Conservation (phyloP, 2,329 filamentous ascomycete genomes). For the Didymosphaeria variabile region DNA sequence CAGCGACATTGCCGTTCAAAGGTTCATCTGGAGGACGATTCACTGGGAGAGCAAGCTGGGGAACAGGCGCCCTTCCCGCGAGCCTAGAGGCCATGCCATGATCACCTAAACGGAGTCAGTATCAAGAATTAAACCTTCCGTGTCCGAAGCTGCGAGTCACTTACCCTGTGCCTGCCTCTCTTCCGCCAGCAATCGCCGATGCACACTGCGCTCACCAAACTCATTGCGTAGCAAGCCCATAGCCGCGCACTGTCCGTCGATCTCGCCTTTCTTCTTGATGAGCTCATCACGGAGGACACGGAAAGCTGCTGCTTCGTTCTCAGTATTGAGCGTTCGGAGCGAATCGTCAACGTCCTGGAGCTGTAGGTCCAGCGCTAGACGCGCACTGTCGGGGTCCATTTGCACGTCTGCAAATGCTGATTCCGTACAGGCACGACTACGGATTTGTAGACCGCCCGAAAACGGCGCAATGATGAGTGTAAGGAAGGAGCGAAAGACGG, state of each 20-base stretch:
- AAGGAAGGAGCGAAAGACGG: background rate
- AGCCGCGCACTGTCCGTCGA: slow-evolving; percentile 19
- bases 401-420: no score
- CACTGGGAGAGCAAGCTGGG: background rate
- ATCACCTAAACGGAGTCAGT: slow-evolving; percentile 12
- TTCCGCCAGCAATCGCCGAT: slow-evolving; percentile 18
- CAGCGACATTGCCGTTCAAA: background rate
- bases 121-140: no score
- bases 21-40: background rate
- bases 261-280: slow-evolving; percentile 14
- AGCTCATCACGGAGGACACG: slow-evolving; percentile 17
- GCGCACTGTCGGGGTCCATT: slow-evolving; percentile 22
- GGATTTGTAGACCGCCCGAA: background rate
- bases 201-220: slow-evolving; percentile 11
- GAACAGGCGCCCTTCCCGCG: slow-evolving; percentile 14
- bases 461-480: background rate
- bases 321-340: slow-evolving; percentile 10
- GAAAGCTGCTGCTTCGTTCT: slow-evolving; percentile 14
- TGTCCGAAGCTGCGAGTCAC: no score
- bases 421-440: no score
- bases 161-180: slow-evolving; percentile 21
- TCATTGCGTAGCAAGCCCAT: slow-evolving; percentile 20
- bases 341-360: slow-evolving; percentile 23
- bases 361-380: slow-evolving; percentile 22
- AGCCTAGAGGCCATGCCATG: slow-evolving; percentile 24